Percentiles rank a stretch among this genome's conserved stretches.
Conservation (phyloP, 2,329 filamentous ascomycete species). For the Simplicillium sp. region DNA sequence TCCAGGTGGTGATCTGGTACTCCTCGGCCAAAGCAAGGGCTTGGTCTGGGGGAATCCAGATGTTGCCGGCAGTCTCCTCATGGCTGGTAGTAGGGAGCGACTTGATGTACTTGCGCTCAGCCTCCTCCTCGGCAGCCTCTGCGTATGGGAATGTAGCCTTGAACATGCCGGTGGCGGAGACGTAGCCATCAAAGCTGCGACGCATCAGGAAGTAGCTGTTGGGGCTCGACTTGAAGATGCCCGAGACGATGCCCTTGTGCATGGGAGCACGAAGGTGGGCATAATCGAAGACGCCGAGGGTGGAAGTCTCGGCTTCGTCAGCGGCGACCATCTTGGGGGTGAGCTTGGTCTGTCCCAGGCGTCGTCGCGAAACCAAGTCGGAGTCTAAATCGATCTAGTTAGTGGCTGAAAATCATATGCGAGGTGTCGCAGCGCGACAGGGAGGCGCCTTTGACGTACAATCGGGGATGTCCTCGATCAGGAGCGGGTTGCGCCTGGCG, state of each 20-base stretch:
- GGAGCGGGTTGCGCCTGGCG: constrained; percentile 49
- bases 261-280: constrained; percentile 88
- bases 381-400: constrained; percentile 37
- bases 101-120: constrained; percentile 78
- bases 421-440: not conserved
- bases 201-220: constrained; percentile 97
- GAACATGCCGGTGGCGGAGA: constrained; percentile 87
- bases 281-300: constrained; percentile 85
- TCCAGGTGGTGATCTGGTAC: constrained; percentile 80
- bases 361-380: constrained; percentile 72
- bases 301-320: constrained; percentile 63
- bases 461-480: constrained; percentile 48
- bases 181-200: constrained; percentile 73
- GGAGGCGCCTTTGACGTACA: constrained; percentile 7
- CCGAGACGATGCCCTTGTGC: constrained; percentile 82
- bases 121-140: constrained; percentile 60
- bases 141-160: constrained; percentile 82
- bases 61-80: constrained; percentile 91
- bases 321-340: constrained; percentile 69
- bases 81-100: constrained; percentile 68
- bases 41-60: constrained; percentile 83
- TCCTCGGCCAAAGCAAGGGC: constrained; percentile 78
- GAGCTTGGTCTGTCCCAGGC: constrained; percentile 87
- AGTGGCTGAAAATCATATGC: constrained; percentile 3
- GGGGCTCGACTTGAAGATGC: constrained; percentile 83